Percentiles rank a stretch among this genome's conserved stretches.
Conservation (phyloP, 768 basidiomycete genomes). For the Crassisporium funariophilum region DNA sequence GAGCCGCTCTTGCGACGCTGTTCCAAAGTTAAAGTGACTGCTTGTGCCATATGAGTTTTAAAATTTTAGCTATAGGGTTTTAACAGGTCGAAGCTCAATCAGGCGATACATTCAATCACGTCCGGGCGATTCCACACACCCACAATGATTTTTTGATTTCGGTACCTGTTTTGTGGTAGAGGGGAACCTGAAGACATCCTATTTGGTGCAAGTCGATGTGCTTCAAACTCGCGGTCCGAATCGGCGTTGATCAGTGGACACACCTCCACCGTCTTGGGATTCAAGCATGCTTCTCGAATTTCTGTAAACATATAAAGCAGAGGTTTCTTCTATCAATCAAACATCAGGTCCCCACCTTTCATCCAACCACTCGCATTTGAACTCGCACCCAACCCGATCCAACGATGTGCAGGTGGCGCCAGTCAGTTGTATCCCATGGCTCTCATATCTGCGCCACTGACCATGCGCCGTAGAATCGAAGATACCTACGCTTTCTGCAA, state of each 20-base stretch:
- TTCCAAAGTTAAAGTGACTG: constrained; percentile 23
- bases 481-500: constrained; percentile 59
- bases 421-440: constrained; percentile 44
- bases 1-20: constrained; percentile 9
- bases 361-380: constrained; percentile 22
- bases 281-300: constrained; percentile 19
- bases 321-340: background rate
- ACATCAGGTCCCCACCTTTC: constrained; percentile 13
- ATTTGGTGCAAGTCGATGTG: constrained; percentile 6
- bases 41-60: constrained; percentile 24
- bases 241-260: constrained; percentile 22
- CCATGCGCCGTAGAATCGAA: constrained; percentile 52
- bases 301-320: constrained; percentile 2
- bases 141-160: constrained; percentile 10
- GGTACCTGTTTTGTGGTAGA: constrained; percentile 17
- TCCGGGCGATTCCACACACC: constrained; percentile 19
- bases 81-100: constrained; percentile 21
- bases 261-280: constrained; percentile 15
- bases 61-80: constrained; percentile 31
- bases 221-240: constrained; percentile 22
- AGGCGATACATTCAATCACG: constrained; percentile 10
- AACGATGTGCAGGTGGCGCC: constrained; percentile 73
- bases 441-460: constrained; percentile 5
- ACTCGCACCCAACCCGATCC: constrained; percentile 15
- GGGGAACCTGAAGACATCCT: constrained; percentile 15